phyloP scores from a whole-genome alignment of 805 yeast genomes.

The Saccharomycopsis sp. region DNA sequence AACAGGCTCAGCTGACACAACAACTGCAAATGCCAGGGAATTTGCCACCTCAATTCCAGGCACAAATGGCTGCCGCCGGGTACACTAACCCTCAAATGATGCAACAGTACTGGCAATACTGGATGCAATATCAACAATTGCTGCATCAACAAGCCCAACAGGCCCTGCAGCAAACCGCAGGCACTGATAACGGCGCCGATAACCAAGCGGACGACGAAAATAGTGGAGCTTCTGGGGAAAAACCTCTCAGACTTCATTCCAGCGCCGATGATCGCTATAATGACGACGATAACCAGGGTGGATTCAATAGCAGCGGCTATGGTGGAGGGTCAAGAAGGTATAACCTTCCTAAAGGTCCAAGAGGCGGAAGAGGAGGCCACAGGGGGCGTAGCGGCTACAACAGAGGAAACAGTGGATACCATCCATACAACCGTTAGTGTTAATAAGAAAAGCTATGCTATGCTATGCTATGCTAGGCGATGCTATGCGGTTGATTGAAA shows the following conservation, averaged over 20 bases:
- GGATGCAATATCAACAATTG: slow-evolving; percentile 51
- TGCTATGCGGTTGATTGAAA: too few species aligned
- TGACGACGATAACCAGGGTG: slow-evolving; percentile 2
- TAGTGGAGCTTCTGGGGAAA: slow-evolving; percentile 3
- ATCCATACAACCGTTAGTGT: slow-evolving; percentile 33
- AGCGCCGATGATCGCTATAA: slow-evolving; percentile 5
- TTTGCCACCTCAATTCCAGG: slow-evolving; percentile 28
- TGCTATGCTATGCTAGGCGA: too few species aligned
- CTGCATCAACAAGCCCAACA: slow-evolving; percentile 27
- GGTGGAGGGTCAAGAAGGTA: slow-evolving; percentile 7
- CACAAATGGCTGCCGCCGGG: slow-evolving; percentile 30
- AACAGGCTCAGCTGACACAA: too few species aligned
- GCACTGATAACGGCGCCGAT: not conserved
- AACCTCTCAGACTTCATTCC: slow-evolving; percentile 17
- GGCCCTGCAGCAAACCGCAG: slow-evolving; percentile 5
- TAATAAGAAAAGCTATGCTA: too few species aligned
- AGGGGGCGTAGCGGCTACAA: slow-evolving; percentile 14
- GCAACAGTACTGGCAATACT: slow-evolving; percentile 59
- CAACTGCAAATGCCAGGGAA: slow-evolving; percentile 18
- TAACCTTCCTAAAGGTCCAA: slow-evolving; percentile 13
- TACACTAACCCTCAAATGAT: slow-evolving; percentile 45
- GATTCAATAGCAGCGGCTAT: slow-evolving; percentile 3
- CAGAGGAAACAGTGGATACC: slow-evolving; percentile 10
- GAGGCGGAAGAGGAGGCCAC: slow-evolving; percentile 4
- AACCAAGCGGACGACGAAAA: not conserved